phyloP scores from a whole-genome alignment of 2,329 filamentous ascomycete genomes.

The Neopestalotiopsis clavispora region DNA sequence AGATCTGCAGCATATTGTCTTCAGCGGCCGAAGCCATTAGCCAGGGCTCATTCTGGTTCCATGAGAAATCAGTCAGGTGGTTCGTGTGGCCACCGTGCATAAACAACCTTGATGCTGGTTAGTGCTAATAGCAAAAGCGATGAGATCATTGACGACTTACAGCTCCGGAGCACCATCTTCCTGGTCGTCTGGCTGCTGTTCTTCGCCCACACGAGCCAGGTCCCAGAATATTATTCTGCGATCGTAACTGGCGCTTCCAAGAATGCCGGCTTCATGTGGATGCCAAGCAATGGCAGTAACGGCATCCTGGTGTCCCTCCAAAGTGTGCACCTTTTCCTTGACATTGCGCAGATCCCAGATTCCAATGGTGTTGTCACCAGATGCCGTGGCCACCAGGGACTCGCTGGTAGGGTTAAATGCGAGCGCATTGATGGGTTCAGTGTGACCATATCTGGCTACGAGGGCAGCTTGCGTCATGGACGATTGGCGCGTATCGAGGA shows the following conservation, averaged over 20 bases:
- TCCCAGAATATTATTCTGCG: slow-evolving; percentile 97
- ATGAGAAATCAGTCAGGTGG: slow-evolving; percentile 94
- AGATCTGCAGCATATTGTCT: slow-evolving; percentile 95
- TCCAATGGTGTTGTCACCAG: slow-evolving; percentile 92
- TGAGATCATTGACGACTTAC: slow-evolving; percentile 55
- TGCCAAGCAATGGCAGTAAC: slow-evolving; percentile 96
- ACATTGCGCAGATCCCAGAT: slow-evolving; percentile 95
- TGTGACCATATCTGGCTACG: slow-evolving; percentile 75
- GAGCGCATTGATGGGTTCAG: slow-evolving; percentile 93
- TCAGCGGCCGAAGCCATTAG: slow-evolving; percentile 94
- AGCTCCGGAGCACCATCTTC: slow-evolving; percentile 95
- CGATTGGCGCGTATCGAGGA: slow-evolving; percentile 80
- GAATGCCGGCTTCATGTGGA: slow-evolving; percentile 83
- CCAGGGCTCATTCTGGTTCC: slow-evolving; percentile 98
- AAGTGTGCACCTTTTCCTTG: slow-evolving; percentile 85
- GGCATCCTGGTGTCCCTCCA: slow-evolving; percentile 86
- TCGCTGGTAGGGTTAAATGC: slow-evolving; percentile 95
- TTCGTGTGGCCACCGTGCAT: slow-evolving; percentile 99
- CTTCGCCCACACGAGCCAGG: slow-evolving; percentile 86
- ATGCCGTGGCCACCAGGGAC: slow-evolving; percentile 87
- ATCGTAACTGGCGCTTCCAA: slow-evolving; percentile 92
- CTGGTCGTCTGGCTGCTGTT: slow-evolving; percentile 92
- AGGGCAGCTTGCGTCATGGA: slow-evolving; percentile 71
- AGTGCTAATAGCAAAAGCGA: slow-evolving; percentile 5
- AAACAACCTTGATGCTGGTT: slow-evolving; percentile 69